Base-by-base conservation (phyloP, 768 basidiomycete genomes). In the Amanita fuliginea region DNA sequence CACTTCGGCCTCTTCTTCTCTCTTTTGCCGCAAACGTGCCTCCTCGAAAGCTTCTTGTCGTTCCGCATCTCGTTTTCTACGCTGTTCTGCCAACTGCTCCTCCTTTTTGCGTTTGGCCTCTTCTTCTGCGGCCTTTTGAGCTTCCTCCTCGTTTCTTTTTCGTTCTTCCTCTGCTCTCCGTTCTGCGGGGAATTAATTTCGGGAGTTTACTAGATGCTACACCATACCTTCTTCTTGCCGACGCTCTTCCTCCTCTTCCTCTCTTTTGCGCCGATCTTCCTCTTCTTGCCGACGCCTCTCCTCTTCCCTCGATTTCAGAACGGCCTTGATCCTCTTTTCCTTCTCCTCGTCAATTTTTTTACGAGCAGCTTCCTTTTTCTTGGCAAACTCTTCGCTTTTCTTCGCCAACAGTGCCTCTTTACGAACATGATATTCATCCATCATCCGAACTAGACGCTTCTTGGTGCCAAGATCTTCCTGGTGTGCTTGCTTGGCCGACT, bases 311-410 rank as follows among this genome's bases (percentile, higher is more conserved):
- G 71, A 68, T 55, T 80, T 77, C 24, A 83, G 51, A 37, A 88
- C 65, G 11, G 67, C 66, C 53, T 72, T 72, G 52, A 71, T 71
- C 55, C 83, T 72, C 72, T 82, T 84, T 42, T 75, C 74, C 73
- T 92, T 94, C 70, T 94, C 92, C 60, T 87, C 82, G 52, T 80
- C 81, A 47, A 92, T 80, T 74, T 83, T 91, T 63, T 66, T 70
- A 55, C 66, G 57, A 2, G 91, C 85, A 21, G 64, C 66, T 40
- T 73, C 77, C 55, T 73, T 64, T 59, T 69, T 77, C 64, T 72
- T 72, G 44, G 76, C 68, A 59, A 80, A 87, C 61, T 90, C 87
- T 30, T 77, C 78, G 8, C 69, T 69, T 42, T 79, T 78, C 66
- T 74, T 78, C 35, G 70, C 64, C 37, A 81, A 63, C 40, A 93